These are phyloP conservation scores for Ascochyta pisi DNA, from an alignment of 2,329 filamentous ascomycete species.

Conservation along the genomic window DNA sequence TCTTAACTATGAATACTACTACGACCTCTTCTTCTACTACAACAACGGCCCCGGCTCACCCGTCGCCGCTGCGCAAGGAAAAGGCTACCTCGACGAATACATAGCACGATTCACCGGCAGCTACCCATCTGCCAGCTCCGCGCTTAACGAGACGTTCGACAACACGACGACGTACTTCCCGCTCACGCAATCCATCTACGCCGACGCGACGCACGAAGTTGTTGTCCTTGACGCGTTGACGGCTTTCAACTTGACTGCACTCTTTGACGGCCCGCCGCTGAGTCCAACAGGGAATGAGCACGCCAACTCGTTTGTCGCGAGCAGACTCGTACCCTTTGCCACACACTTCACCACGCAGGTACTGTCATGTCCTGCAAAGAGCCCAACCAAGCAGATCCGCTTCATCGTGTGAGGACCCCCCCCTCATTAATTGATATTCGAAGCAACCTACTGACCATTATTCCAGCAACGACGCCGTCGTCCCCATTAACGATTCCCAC, in stretches of 20 bases:
- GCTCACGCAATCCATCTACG: constrained; percentile 54
- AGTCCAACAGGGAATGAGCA: constrained; percentile 25
- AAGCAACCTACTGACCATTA: no score
- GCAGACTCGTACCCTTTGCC: constrained; percentile 38
- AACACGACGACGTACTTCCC: constrained; percentile 53
- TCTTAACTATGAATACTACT: constrained; percentile 55
- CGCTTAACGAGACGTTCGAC: constrained; percentile 45
- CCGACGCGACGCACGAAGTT: constrained; percentile 54
- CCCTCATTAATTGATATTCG: neutral
- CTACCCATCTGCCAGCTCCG: constrained; percentile 29
- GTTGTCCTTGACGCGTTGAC: constrained; percentile 40
- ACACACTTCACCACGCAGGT: constrained; percentile 43
- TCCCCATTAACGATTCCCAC: constrained; percentile 34
- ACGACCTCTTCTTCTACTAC: constrained; percentile 50
- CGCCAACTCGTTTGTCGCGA: constrained; percentile 37
- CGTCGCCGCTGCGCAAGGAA: constrained; percentile 43
- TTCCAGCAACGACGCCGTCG: constrained; percentile 37
- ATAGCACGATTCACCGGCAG: constrained; percentile 37
- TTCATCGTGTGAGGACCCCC: constrained; percentile 37
- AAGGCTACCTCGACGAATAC: constrained; percentile 40
- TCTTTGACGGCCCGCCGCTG: constrained; percentile 38
- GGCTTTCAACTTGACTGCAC: constrained; percentile 41
- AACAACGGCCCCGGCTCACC: constrained; percentile 43
- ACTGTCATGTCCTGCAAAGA: constrained; percentile 28
- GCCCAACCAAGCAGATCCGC: constrained; percentile 37